A percentile compares a stretch with the other conserved stretches of the same genome.
phyloP scores from a whole-genome alignment of 2,329 filamentous ascomycete species.

The Colletotrichum sp. region DNA sequence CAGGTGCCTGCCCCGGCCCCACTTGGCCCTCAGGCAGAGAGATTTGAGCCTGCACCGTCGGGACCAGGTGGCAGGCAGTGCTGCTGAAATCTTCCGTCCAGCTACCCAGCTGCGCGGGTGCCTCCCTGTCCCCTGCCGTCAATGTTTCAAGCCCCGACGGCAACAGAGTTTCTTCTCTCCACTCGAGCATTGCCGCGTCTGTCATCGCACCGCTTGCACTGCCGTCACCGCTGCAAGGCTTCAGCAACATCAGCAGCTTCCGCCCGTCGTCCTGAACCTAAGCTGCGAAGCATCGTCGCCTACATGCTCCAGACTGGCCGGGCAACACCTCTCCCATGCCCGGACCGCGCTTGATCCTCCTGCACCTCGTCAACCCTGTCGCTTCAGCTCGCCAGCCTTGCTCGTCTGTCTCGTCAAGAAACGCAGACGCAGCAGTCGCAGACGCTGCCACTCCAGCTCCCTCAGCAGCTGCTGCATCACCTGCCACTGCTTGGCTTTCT shows the following conservation, averaged over 20 bases:
- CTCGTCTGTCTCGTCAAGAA: background rate
- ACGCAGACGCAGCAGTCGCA: background rate
- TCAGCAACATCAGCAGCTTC: background rate
- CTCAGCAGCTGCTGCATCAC: background rate
- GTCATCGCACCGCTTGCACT: background rate
- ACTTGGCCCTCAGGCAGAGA: background rate
- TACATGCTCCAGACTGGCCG: background rate
- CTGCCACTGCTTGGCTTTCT: background rate
- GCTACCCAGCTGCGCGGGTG: background rate
- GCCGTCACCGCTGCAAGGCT: background rate
- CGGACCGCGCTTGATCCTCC: conserved; percentile 18
- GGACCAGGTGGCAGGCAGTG: background rate
- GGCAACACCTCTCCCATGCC: background rate
- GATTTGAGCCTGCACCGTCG: background rate
- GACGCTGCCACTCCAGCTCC: background rate
- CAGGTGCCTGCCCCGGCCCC: background rate
- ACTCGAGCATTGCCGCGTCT: background rate
- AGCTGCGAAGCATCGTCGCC: background rate
- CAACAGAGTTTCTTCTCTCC: background rate
- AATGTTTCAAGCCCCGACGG: background rate
- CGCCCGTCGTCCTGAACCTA: background rate
- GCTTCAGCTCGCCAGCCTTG: background rate
- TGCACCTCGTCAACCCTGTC: conserved; percentile 8
- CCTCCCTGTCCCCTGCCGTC: background rate
- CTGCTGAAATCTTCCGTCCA: background rate